Evolutionary conservation across 2,329 filamentous ascomycete species (phyloP).

Genomic region (Pseudocercospora fijiensis): DNA sequence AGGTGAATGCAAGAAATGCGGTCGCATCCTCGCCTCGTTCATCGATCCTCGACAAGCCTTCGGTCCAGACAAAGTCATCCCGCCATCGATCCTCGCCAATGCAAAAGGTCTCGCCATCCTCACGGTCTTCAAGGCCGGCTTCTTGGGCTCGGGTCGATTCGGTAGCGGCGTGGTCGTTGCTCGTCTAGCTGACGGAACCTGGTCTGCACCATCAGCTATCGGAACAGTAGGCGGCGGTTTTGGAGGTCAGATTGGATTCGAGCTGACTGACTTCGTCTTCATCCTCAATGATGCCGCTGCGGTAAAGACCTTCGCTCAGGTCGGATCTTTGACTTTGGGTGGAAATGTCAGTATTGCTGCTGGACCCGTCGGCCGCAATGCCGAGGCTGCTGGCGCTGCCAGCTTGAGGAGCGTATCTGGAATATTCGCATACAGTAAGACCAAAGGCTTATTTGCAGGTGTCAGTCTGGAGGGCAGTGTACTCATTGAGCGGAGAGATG

Average conservation of each 20-base stretch:
- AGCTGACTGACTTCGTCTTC: conserved; percentile 93
- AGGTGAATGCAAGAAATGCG: conserved; percentile 98
- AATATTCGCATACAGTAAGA: conserved; percentile 97
- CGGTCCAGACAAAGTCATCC: conserved; percentile 95
- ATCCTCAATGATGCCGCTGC: conserved; percentile 90
- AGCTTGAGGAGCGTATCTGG: conserved; percentile 85
- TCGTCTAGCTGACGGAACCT: conserved; percentile 71
- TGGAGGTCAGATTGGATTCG: conserved; percentile 82
- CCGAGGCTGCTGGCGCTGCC: conserved; percentile 91
- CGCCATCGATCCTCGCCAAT: conserved; percentile 80
- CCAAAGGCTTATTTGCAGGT: conserved; percentile 93
- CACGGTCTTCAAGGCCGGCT: conserved; percentile 83
- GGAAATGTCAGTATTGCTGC: conserved; percentile 96
- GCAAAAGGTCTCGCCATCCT: conserved; percentile 90
- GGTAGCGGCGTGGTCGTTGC: conserved; percentile 81
- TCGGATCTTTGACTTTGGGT: conserved; percentile 85
- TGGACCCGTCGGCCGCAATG: conserved; percentile 89
- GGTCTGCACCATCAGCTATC: conserved; percentile 80
- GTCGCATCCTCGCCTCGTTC: conserved; percentile 92
- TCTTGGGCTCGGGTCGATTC: conserved; percentile 78
- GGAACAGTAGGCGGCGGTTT: conserved; percentile 78
- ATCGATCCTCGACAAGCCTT: conserved; percentile 91
- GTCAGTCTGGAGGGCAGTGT: conserved; percentile 91
- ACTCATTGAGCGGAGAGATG: conserved; percentile 91
- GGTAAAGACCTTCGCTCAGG: conserved; percentile 90